Percentiles rank a stretch among this genome's conserved stretches.
Evolutionary conservation across 352 stramenopile species (phyloP).

Genomic region (Phytophthora sansomeana): DNA sequence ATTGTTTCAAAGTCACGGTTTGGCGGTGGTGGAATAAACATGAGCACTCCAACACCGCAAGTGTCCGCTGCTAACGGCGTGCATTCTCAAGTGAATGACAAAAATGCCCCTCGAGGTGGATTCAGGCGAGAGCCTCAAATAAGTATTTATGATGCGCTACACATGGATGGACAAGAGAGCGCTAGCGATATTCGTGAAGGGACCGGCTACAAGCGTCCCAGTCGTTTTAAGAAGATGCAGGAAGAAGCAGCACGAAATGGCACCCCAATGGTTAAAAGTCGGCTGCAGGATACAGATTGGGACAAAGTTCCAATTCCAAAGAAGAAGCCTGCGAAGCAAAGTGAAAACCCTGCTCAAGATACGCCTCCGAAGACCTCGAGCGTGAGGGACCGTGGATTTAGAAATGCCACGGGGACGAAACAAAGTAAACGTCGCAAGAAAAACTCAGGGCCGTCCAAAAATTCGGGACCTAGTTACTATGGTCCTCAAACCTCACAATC

Average conservation of each 20-base stretch:
- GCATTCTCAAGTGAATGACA: conserved; percentile 18
- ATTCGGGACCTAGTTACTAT: conserved; percentile 43
- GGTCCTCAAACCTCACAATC: conserved; percentile 34
- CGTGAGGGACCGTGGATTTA: conserved; percentile 8
- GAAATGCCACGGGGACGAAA: conserved; percentile 16
- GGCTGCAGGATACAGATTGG: conserved; percentile 48
- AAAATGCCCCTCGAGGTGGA: conserved; percentile 16
- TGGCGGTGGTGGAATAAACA: conserved; percentile 24
- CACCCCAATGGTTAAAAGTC: conserved; percentile 47
- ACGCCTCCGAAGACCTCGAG: conserved; percentile 3
- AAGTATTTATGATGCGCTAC: conserved; percentile 66
- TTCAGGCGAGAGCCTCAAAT: conserved; percentile 59
- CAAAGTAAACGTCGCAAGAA: conserved; percentile 39
- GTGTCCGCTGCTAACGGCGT: conserved; percentile 7
- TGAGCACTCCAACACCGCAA: conserved; percentile 5
- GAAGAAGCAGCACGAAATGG: conserved; percentile 51
- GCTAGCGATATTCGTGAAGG: conserved; percentile 39
- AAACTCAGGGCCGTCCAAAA: conserved; percentile 16
- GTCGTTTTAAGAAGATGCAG: conserved; percentile 61
- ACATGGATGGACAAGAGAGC: conserved; percentile 52
- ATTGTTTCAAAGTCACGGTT: conserved; percentile 40
- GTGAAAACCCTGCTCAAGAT: conserved; percentile 12
- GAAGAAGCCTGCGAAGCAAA: conserved; percentile 25
- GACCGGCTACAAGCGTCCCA: conserved; percentile 59
- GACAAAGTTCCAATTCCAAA: conserved; percentile 66